Evolutionary conservation across 306 rosid species (phyloP).

Genomic region (Pyrus bretschneideri): DNA sequence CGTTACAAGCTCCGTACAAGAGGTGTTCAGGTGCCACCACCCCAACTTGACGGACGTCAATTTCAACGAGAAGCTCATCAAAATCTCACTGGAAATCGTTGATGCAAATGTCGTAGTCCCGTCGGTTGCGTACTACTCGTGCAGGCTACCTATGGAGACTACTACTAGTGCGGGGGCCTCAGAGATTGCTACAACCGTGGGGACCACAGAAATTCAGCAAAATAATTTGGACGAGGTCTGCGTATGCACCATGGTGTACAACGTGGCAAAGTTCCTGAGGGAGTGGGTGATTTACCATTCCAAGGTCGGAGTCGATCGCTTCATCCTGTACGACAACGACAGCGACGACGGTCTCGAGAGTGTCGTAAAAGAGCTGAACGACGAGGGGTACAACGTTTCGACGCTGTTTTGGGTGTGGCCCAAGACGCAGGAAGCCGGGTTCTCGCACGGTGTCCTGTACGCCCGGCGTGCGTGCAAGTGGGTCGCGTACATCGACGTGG

Average conservation of each 20-base stretch:
- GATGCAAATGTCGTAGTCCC: conserved; percentile 34
- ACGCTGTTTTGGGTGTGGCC: conserved; percentile 73
- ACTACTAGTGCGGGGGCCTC: neutral
- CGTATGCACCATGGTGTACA: conserved; percentile 80
- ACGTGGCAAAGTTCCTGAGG: conserved; percentile 47
- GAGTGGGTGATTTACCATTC: conserved; percentile 78
- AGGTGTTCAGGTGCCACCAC: conserved; percentile 64
- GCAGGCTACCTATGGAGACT: neutral
- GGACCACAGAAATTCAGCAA: neutral
- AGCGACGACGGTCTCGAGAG: conserved; percentile 39
- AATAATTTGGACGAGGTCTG: conserved; percentile 23
- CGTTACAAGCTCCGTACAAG: conserved; percentile 58
- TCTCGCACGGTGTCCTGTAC: conserved; percentile 51
- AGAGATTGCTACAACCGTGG: neutral
- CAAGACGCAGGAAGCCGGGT: conserved; percentile 69
- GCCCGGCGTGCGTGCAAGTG: conserved; percentile 37
- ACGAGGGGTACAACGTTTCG: conserved; percentile 40
- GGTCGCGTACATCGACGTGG: conserved; percentile 56
- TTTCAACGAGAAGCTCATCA: neutral
- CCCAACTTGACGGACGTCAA: conserved; percentile 26
- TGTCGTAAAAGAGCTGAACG: conserved; percentile 30
- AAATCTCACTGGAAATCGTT: conserved; percentile 46
- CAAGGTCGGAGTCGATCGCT: conserved; percentile 44
- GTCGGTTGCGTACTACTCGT: conserved; percentile 46
- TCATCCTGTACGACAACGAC: conserved; percentile 57